Conservation (phyloP, 129 eudicot genomes). For the Gnaphalium uliginosum region DNA sequence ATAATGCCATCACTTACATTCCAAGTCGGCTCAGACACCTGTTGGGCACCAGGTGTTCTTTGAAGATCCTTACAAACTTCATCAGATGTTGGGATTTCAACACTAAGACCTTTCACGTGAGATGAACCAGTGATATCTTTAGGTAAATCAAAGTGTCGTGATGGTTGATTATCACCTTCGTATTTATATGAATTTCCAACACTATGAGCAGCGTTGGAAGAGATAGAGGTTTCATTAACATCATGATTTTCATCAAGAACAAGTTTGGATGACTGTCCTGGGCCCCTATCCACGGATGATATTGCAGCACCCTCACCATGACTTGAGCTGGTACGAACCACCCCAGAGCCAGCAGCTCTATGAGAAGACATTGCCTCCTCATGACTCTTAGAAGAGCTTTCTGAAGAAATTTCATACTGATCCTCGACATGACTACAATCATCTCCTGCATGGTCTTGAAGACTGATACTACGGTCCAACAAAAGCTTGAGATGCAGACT, state of each 20-base stretch:
- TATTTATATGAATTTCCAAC: slow-evolving; percentile 18
- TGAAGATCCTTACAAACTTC: slow-evolving; percentile 39
- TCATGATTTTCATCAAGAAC: slow-evolving; percentile 30
- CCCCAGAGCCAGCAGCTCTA: slow-evolving; percentile 22
- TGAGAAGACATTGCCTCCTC: slow-evolving; percentile 8
- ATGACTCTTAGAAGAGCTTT: slow-evolving; percentile 22
- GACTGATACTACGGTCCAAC: slow-evolving; percentile 65
- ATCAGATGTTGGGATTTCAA: slow-evolving; percentile 58
- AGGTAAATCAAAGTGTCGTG: neutral
- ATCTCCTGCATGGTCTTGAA: slow-evolving; percentile 36
- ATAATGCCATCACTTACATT: slow-evolving; percentile 41
- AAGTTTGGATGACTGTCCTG: slow-evolving; percentile 26
- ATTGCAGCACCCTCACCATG: slow-evolving; percentile 21
- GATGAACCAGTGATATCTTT: slow-evolving; percentile 25
- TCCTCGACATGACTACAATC: slow-evolving; percentile 27
- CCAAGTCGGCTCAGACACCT: slow-evolving; percentile 39
- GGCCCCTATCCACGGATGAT: slow-evolving; percentile 26
- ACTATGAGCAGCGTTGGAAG: slow-evolving; percentile 24
- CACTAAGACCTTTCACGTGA: slow-evolving; percentile 45
- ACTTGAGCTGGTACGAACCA: slow-evolving; percentile 9
- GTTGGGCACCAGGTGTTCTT: slow-evolving; percentile 25
- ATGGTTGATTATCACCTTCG: neutral
- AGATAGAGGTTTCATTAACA: slow-evolving; percentile 2
- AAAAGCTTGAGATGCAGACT: slow-evolving; percentile 73
- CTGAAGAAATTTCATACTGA: slow-evolving; percentile 32